These are phyloP conservation scores for Lasiodiplodia theobromae DNA, from an alignment of 2,329 filamentous ascomycete genomes.

Conservation along the genomic window DNA sequence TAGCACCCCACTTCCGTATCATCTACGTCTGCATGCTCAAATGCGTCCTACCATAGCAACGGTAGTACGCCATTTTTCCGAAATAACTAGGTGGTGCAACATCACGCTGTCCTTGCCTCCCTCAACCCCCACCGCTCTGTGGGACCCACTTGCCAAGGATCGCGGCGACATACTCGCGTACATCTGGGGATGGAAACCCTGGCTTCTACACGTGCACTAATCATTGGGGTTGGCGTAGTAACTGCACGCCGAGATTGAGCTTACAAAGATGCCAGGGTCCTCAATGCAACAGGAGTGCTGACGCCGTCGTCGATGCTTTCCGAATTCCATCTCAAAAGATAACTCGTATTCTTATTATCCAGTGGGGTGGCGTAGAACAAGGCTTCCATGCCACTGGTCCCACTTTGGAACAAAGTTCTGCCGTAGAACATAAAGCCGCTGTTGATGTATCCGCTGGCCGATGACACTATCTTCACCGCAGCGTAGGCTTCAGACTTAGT, in stretches of 20 bases:
- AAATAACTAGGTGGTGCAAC: too few relatives aligned
- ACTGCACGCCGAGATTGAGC: not conserved
- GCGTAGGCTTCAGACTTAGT: slow-evolving; percentile 3
- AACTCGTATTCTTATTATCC: not conserved
- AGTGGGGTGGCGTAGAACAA: slow-evolving; percentile 24
- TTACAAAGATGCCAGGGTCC: slow-evolving; percentile 6
- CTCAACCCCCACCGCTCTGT: not conserved
- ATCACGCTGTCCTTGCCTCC: too few relatives aligned
- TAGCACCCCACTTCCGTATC: too few relatives aligned
- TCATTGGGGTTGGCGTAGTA: not conserved
- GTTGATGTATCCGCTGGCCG: slow-evolving; percentile 10
- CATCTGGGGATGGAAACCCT: too few relatives aligned
- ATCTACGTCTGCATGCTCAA: too few relatives aligned
- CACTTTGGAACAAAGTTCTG: slow-evolving; percentile 7
- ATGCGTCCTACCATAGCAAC: too few relatives aligned
- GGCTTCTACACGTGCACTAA: too few relatives aligned
- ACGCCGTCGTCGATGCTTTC: not conserved
- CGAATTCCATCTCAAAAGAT: slow-evolving; percentile 24
- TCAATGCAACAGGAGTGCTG: slow-evolving; percentile 19
- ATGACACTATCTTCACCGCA: slow-evolving; percentile 10
- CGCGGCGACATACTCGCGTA: too few relatives aligned
- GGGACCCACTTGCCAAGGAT: not conserved
- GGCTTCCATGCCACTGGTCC: not conserved
- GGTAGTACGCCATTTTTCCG: too few relatives aligned
- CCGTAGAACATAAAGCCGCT: slow-evolving; percentile 24